These are phyloP conservation scores for Calocera cornea DNA, from an alignment of 768 basidiomycete genomes.

Conservation along the genomic window DNA sequence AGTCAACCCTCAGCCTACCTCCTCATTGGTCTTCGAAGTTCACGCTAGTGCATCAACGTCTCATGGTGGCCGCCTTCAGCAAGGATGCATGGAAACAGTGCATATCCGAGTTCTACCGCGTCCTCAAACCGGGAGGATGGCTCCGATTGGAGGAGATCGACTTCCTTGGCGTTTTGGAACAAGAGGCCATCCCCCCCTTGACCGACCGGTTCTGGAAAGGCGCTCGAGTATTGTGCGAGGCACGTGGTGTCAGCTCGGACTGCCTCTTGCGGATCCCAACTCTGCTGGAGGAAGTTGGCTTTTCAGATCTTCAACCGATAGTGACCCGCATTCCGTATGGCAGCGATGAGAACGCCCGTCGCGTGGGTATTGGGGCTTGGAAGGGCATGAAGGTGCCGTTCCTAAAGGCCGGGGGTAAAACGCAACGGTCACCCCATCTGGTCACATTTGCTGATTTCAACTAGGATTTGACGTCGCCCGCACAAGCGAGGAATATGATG, in stretches of 20 bases:
- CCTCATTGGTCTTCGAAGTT: constrained; percentile 3
- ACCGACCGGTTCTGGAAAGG: not conserved
- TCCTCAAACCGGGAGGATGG: constrained; percentile 18
- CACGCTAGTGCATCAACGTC: constrained; percentile 12
- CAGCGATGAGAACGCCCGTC: not conserved
- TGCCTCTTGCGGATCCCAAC: not conserved
- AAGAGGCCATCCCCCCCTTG: not conserved
- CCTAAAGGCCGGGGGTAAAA: not conserved
- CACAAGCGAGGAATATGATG: not conserved
- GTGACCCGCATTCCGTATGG: not conserved
- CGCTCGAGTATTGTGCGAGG: not conserved
- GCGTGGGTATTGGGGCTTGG: not conserved
- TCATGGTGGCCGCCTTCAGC: constrained; percentile 7
- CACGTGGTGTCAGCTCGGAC: constrained; percentile 1
- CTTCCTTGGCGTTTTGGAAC: not conserved
- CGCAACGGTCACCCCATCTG: not conserved
- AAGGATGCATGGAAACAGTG: not conserved
- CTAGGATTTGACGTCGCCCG: not conserved
- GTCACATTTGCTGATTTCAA: not conserved
- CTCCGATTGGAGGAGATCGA: constrained; percentile 23
- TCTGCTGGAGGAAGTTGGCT: not conserved
- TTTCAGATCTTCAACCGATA: not conserved
- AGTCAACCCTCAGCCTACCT: constrained; percentile 16
- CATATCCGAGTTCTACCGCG: constrained; percentile 8
- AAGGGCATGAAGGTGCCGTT: not conserved